Base-by-base conservation (phyloP, 140 eudicot species). In the Ambrosia hybrid region DNA sequence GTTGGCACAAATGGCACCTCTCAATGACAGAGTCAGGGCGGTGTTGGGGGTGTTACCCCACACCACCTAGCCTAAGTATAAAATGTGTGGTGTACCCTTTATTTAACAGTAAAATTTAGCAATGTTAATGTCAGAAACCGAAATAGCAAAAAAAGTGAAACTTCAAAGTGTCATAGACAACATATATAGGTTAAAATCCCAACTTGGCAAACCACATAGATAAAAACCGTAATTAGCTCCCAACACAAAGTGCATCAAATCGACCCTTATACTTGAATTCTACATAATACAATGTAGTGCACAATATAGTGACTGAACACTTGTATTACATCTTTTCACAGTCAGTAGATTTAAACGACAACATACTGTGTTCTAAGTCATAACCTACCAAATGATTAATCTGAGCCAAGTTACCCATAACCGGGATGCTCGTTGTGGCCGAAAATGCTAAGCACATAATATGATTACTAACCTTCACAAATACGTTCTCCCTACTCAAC, bases 381-480 rank as follows among this genome's bases (percentile, higher is more conserved):
- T 69, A 90, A 7, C 91, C 88, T 2, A 90, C 77, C 77, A 83
- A 65, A 62, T 57, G 61, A 56, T 90, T 80, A 73, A 61, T 74
- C 41, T 85, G 95, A 4, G 95, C 89, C 61, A 85, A n/a, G 49
- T 90, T 87, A 1, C 95, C 96, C 10, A 63, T 85, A 52, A 90
- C 68, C 9, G 67, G 13, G 0, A 26, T 0, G 14, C 49, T 43
- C 0, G 14, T 1, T 21, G 80, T 36, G 3, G 89, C 52, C 1
- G 41, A 30, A 65, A 87, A 78, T 1, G 83, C 91, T 7, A 90
- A 60, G 76, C 96, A 90, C 7, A 68, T 55, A 8, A 83, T 38
- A 70, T 34, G 68, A 10, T 84, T 70, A 57, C 79, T 63, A 4
- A 70, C 76, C 61, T 52, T 14, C 33, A 81, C 74, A 61, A 81